Percentiles rank a stretch among this genome's conserved stretches.
Evolutionary conservation across 177 flowering plant genomes (phyloP).

Genomic region (Tripterygium wilfordii): DNA sequence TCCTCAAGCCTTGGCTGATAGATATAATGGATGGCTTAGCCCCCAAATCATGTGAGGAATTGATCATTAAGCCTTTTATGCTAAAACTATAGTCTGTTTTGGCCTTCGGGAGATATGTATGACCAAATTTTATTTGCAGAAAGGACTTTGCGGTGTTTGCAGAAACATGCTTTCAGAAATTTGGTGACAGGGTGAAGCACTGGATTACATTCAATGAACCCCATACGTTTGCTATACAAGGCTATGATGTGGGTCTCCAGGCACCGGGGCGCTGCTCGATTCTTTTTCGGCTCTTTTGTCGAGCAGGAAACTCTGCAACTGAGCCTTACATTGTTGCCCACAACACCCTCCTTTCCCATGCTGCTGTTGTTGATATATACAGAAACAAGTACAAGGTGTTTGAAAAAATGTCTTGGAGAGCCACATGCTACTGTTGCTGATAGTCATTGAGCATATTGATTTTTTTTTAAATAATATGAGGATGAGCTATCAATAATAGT

Average conservation of each 20-base stretch:
- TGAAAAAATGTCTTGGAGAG: too few relatives aligned
- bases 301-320: conserved; percentile 66
- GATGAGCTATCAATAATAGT: too few relatives aligned
- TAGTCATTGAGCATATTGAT: too few relatives aligned
- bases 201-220: conserved; percentile 96
- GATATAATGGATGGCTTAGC: conserved; percentile 72
- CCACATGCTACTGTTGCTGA: too few relatives aligned
- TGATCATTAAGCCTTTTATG: too few relatives aligned
- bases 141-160: conserved; percentile 63
- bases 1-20: conserved; percentile 78
- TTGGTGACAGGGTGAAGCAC: conserved; percentile 85
- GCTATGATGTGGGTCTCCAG: conserved; percentile 70
- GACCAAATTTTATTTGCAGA: conserved; percentile 28
- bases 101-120: too few relatives aligned
- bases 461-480: too few relatives aligned
- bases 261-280: conserved; percentile 82
- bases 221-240: conserved; percentile 63
- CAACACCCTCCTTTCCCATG: conserved; percentile 73
- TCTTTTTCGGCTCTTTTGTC: conserved; percentile 41
- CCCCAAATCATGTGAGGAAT: conserved; percentile 60
- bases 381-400: conserved; percentile 79
- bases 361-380: conserved; percentile 49
- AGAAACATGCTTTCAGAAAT: conserved; percentile 72
- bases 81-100: too few relatives aligned
- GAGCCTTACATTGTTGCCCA: conserved; percentile 89